phyloP scores from a whole-genome alignment of 306 rosid species.

The Medicago truncatula region MtrunA17r5.0-ANR NC_053049.1:15900001-15900500 shows the following conservation, averaged over 20 bases:
- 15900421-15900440: conserved; percentile 64
- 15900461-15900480: conserved; percentile 66
- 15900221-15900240: conserved; percentile 83
- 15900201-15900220: conserved; percentile 81
- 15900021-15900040: background rate
- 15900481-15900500: conserved; percentile 71
- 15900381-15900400: conserved; percentile 59
- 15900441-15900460: conserved; percentile 70
- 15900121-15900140: conserved; percentile 74
- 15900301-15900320: conserved; percentile 73
- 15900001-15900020: background rate
- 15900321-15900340: conserved; percentile 73
- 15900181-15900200: conserved; percentile 78
- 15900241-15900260: conserved; percentile 79
- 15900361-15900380: conserved; percentile 62
- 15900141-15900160: conserved; percentile 68
- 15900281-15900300: conserved; percentile 67
- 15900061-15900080: conserved; percentile 50
- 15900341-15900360: conserved; percentile 71
- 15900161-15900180: conserved; percentile 78
- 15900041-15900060: conserved; percentile 25
- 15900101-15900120: conserved; percentile 84
- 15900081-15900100: conserved; percentile 33
- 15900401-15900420: conserved; percentile 65
- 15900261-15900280: conserved; percentile 61